Percentiles rank a stretch among this genome's conserved stretches.
These are phyloP conservation scores for Trametes punicea DNA, from an alignment of 768 basidiomycete genomes.

Conservation along the genomic window DNA sequence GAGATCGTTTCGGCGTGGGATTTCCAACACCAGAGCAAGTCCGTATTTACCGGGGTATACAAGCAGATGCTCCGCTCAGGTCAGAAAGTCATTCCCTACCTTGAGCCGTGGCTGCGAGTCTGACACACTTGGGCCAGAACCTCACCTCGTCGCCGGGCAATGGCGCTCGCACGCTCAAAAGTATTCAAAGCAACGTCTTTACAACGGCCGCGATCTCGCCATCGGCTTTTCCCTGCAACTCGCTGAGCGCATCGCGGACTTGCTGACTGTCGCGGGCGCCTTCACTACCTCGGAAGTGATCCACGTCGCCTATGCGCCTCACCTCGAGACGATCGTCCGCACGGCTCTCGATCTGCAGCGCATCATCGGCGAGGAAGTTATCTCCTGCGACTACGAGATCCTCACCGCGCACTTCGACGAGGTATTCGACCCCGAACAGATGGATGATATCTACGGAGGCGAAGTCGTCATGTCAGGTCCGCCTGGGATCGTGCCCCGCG, in stretches of 20 bases:
- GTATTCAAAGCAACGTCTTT: slow-evolving; percentile 21
- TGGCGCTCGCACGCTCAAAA: slow-evolving; percentile 22
- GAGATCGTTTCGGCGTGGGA: slow-evolving; percentile 21
- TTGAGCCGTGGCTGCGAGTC: not conserved
- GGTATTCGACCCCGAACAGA: slow-evolving; percentile 7
- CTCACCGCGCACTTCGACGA: slow-evolving; percentile 12
- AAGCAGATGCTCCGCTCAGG: slow-evolving; percentile 21
- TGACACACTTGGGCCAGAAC: too few species aligned
- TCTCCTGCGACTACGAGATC: slow-evolving; percentile 17
- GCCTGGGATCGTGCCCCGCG: slow-evolving; percentile 19
- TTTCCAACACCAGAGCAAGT: slow-evolving; percentile 21
- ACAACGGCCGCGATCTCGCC: slow-evolving; percentile 22
- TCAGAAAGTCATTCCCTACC: not conserved
- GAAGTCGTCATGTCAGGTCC: slow-evolving; percentile 13
- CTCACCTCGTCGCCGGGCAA: slow-evolving; percentile 14
- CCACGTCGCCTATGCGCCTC: slow-evolving; percentile 2
- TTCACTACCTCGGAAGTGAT: not conserved
- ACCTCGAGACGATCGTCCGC: slow-evolving; percentile 15
- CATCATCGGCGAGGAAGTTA: slow-evolving; percentile 16
- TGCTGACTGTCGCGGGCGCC: slow-evolving; percentile 15
- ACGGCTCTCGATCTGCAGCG: slow-evolving; percentile 18
- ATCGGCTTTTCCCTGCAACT: slow-evolving; percentile 20
- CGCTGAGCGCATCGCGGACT: slow-evolving; percentile 21
- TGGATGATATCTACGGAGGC: slow-evolving; percentile 20
- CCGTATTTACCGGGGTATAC: slow-evolving; percentile 18